These are phyloP conservation scores for Hippophae gyantsensis DNA, from an alignment of 306 rosid genomes.

Conservation along the genomic window DNA sequence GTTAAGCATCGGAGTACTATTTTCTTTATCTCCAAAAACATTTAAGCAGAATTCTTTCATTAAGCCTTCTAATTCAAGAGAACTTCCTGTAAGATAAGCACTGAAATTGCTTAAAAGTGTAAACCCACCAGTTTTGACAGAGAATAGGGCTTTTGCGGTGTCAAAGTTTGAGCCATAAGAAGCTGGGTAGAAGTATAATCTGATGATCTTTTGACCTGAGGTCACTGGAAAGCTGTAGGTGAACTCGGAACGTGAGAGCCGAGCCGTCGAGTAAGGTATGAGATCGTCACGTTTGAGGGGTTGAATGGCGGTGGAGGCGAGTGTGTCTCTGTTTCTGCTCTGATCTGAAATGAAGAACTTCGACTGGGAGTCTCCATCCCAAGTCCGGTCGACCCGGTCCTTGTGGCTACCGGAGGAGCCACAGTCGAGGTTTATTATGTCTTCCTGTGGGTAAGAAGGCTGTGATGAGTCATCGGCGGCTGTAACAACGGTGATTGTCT, in stretches of 20 bases:
- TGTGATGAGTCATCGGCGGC: too few species aligned
- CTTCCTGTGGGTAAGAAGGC: too few species aligned
- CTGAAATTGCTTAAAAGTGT: slow-evolving; percentile 44
- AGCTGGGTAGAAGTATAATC: slow-evolving; percentile 36
- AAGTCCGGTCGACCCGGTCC: too few species aligned
- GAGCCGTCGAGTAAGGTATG: slow-evolving; percentile 14
- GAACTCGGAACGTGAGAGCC: slow-evolving; percentile 31
- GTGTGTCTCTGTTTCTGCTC: too few species aligned
- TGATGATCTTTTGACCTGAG: slow-evolving; percentile 40
- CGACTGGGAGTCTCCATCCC: too few species aligned
- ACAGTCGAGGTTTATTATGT: too few species aligned
- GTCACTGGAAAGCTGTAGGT: slow-evolving; percentile 35
- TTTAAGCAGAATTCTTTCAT: not conserved
- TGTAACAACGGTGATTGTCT: too few species aligned
- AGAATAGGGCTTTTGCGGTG: slow-evolving; percentile 28
- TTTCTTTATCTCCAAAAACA: not conserved
- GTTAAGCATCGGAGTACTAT: not conserved
- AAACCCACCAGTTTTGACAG: slow-evolving; percentile 38
- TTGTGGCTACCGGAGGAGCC: too few species aligned
- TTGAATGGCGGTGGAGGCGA: too few species aligned
- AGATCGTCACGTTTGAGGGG: too few species aligned
- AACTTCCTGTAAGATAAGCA: slow-evolving; percentile 23
- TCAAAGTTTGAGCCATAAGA: not conserved
- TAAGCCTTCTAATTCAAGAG: not conserved
- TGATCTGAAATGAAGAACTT: too few species aligned